Evolutionary conservation across 2,329 filamentous ascomycete species (phyloP).

Genomic region (Ophiostoma sp.): DNA sequence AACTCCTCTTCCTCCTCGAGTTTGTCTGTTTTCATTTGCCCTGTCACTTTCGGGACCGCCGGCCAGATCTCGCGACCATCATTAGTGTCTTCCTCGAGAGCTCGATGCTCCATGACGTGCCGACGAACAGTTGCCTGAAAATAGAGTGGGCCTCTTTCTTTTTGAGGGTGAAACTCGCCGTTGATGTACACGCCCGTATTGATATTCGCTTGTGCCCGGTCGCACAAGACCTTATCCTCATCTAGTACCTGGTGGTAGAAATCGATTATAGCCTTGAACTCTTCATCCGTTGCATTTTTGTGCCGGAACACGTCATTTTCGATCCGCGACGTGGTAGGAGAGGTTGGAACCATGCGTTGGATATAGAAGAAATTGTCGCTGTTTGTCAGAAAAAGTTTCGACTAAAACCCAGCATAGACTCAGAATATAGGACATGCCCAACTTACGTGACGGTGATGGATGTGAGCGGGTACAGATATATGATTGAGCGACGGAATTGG

Average conservation of each 20-base stretch:
- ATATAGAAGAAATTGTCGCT: constrained; percentile 48
- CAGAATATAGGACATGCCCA: too few relatives aligned
- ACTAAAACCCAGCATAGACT: background rate
- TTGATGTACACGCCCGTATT: constrained; percentile 47
- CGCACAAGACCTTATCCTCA: constrained; percentile 49
- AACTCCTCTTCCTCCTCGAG: constrained; percentile 32
- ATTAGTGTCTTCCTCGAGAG: constrained; percentile 27
- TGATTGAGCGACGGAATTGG: constrained; percentile 32
- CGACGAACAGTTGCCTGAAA: constrained; percentile 35
- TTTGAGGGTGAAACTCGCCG: constrained; percentile 48
- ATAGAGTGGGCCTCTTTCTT: constrained; percentile 50
- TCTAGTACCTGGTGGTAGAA: constrained; percentile 49
- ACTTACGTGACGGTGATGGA: constrained; percentile 40
- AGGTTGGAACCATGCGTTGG: constrained; percentile 46
- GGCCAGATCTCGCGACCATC: constrained; percentile 33
- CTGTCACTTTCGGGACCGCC: constrained; percentile 29
- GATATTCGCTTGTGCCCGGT: constrained; percentile 46
- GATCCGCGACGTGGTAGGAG: constrained; percentile 40
- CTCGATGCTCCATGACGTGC: constrained; percentile 32
- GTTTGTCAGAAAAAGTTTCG: background rate
- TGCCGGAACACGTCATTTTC: constrained; percentile 50
- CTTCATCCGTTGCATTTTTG: constrained; percentile 42
- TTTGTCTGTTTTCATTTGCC: constrained; percentile 29
- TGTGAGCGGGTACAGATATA: constrained; percentile 39
- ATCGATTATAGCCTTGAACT: constrained; percentile 43